These are phyloP conservation scores for Ananas comosus DNA, from an alignment of 176 grass and related monocot genomes.

Conservation along the genomic window DNA sequence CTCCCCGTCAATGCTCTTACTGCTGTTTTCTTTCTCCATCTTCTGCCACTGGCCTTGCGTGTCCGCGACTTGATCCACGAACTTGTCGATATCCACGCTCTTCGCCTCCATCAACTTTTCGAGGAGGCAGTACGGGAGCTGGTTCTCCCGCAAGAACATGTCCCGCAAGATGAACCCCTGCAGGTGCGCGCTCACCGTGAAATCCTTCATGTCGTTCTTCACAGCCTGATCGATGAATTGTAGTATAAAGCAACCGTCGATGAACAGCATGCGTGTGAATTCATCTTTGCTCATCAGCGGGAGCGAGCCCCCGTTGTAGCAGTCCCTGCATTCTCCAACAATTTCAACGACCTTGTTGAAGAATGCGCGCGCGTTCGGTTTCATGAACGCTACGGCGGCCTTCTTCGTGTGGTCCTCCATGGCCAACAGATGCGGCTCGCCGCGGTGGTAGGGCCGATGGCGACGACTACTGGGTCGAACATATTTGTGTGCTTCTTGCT, in stretches of 20 bases:
- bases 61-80: too few relatives aligned
- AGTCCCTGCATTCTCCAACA: too few relatives aligned
- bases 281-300: neutral
- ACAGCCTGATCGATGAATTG: neutral
- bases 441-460: conserved; percentile 4
- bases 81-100: too few relatives aligned
- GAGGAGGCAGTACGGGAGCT: neutral
- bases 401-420: neutral
- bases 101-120: neutral
- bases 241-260: conserved; percentile 10
- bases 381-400: neutral
- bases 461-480: neutral
- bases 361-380: too few relatives aligned
- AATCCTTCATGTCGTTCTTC: accelerated
- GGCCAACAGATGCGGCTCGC: neutral
- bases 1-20: too few relatives aligned
- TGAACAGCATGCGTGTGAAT: neutral
- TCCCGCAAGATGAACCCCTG: neutral
- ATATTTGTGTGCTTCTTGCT: too few relatives aligned
- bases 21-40: too few relatives aligned
- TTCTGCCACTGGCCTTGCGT: too few relatives aligned
- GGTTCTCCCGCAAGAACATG: neutral
- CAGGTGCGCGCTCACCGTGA: accelerated
- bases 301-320: neutral
- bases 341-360: too few relatives aligned